Conservation (phyloP, 2,329 filamentous ascomycete genomes). For the Alternaria conjuncta region DNA sequence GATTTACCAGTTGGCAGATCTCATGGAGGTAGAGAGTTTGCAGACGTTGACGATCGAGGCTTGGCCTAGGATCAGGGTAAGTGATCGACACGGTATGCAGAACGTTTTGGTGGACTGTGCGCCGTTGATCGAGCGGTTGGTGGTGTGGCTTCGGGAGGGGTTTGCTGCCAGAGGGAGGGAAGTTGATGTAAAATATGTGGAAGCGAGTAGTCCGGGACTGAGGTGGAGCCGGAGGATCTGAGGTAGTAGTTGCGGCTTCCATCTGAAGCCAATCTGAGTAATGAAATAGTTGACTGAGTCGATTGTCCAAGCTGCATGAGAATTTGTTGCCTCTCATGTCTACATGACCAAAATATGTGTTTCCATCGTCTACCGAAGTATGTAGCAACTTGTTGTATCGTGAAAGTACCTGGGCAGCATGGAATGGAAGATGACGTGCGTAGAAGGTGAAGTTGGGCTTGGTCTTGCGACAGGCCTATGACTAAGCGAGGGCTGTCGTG, state of each 20-base stretch:
- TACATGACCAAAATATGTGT: no score
- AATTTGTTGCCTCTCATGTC: neutral
- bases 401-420: neutral
- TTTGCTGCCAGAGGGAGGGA: neutral
- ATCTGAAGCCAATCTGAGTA: neutral
- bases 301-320: neutral
- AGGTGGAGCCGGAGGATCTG: neutral
- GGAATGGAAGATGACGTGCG: neutral
- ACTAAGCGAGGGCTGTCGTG: conserved; percentile 12
- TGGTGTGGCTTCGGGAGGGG: conserved; percentile 3
- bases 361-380: neutral
- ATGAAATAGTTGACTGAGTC: neutral
- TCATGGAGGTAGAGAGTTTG: neutral
- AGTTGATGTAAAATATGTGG: neutral
- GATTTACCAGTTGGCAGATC: neutral
- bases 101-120: neutral
- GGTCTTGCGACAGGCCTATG: neutral
- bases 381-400: neutral
- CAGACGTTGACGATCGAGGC: conserved; percentile 2
- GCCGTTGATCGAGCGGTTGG: conserved; percentile 1
- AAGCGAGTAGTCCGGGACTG: neutral
- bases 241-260: neutral
- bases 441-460: neutral
- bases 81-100: neutral
- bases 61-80: conserved; percentile 4